Evolutionary conservation across 2,329 filamentous ascomycete genomes (phyloP), one percentile per base, ranked within the genome.

Genomic region (Colletotrichum shisoi): DNA sequence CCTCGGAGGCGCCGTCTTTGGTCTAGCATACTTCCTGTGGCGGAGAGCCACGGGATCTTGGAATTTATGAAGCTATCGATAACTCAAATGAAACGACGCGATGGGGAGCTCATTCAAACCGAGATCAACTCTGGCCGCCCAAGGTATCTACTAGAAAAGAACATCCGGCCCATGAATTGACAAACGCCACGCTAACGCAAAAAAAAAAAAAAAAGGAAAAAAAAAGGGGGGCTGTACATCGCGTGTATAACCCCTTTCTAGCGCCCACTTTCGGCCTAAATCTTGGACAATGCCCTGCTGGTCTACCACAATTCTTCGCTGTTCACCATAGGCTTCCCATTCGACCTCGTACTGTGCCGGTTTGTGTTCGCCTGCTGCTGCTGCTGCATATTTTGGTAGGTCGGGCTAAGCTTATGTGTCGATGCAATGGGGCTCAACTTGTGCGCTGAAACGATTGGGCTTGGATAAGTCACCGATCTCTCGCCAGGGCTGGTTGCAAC

Each of bases 81-180:
- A 34, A 53, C 15, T 53, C 48, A 15, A n/a, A n/a, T 19, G n/a
- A 8, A n/a, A 13, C 37, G 31, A 48, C 11, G 44, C 19, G n/a
- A 48, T 39, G n/a, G 44, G 44, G 13, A 37, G 48, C 9, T 31
- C 27, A 34, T 27, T 21, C 24, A 60, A 46, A 59, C 44, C 12
- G 61, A 65, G 65, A 57, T 65, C 65, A 68, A 68, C 61, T 68
- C 61, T 59, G 44, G 42, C 62, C 44, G 24, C 61, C 48, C 65
- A 39, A 65, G 27, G 31, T 44, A 54, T 54, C 13, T 39, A 34
- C 54, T 49, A 37, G 56, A 60, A 44, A 34, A 51, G 60, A 44
- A 44, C 21, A 11, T n/a, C 59, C 45, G 52, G 39, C 63, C 52
- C 34, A 39, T 4, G 19, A 59, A 63, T 46, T 42, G 19, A 54